Base-by-base conservation (phyloP, 2,329 filamentous ascomycete genomes). In the Epichloe scottii region DNA sequence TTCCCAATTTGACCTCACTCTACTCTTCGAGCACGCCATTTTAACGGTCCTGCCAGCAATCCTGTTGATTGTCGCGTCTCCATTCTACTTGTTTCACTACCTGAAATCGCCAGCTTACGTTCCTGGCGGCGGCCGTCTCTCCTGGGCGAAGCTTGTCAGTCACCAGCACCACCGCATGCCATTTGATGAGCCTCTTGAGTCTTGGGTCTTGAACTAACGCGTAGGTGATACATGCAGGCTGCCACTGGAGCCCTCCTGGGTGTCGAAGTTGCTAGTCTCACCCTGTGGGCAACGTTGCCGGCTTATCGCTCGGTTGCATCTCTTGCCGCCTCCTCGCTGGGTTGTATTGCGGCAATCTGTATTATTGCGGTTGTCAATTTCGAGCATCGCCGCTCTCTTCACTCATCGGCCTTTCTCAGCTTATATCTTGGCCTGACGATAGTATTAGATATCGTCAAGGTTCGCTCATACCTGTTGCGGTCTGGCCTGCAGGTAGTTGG, bases 361-460 rank as follows among this genome's bases (percentile, higher is more conserved):
- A 52, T 66, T 38, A 51, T 54, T 5, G 50, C 58, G 0, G 51
- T 67, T 10, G 64, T 65, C 2, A 63, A 59, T 50, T 46, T 53
- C 6, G 63, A 68, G 50, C 68, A 71, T 52, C 55, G 54, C 57
- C 68, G 55, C 33, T 62, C 66, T 7, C 59, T 62, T 0, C 62
- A 69, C 2, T 71, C 71, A 0, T 75, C 71, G 0, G 58, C 68
- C 1, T 51, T 74, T 1, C 57, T 75, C 10, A 65, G 59, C 19
- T 54, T 58, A 17, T 74, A 68, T 51, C 56, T 75, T 14, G 58
- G 67, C 38, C 42, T 71, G 19, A 66, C 67, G 8, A 51, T 69
- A 1, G 57, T 75, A 2, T 60, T 73, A 10, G 72, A 74, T 39
- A 54, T 62, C 4, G 60, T 66, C 0, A 67, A 68, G 50, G 58